Conservation (phyloP, 371 early-diverging fungal genomes). For the Saksenaea oblongispora region DNA sequence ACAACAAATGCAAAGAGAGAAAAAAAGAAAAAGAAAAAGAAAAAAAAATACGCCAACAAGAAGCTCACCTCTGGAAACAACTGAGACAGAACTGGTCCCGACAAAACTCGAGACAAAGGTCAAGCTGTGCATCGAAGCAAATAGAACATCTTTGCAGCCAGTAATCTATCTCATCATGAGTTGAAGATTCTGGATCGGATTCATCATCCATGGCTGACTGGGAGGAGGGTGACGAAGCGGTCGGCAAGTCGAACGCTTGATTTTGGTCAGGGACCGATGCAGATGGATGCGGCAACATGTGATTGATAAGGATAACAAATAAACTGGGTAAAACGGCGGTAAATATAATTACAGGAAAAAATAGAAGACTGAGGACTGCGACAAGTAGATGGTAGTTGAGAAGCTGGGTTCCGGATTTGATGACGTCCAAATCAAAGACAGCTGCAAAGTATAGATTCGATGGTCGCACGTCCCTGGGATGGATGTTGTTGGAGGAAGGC, state of each 20-base stretch:
- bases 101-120: conserved; percentile 65
- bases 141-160: conserved; percentile 68
- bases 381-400: conserved; percentile 11
- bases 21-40: not conserved
- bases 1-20: not conserved
- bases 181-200: conserved; percentile 1
- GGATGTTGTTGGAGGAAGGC: conserved; percentile 7
- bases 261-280: conserved; percentile 2
- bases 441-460: not conserved
- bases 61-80: conserved; percentile 60
- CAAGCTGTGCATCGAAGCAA: conserved; percentile 66
- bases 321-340: conserved; percentile 12
- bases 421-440: not conserved
- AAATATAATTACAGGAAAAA: conserved; percentile 18
- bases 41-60: not conserved
- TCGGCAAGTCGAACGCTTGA: conserved; percentile 5
- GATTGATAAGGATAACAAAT: conserved; percentile 16
- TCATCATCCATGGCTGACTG: conserved; percentile 23
- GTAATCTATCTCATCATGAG: conserved; percentile 49
- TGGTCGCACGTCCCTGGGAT: conserved; percentile 3
- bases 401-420: conserved; percentile 1
- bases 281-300: conserved; percentile 10
- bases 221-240: conserved; percentile 9
- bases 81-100: conserved; percentile 68
- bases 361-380: conserved; percentile 8